Evolutionary conservation across 2,329 filamentous ascomycete genomes (phyloP), one percentile per base, ranked within the genome.

Genomic region (Penicillium concentricum): DNA sequence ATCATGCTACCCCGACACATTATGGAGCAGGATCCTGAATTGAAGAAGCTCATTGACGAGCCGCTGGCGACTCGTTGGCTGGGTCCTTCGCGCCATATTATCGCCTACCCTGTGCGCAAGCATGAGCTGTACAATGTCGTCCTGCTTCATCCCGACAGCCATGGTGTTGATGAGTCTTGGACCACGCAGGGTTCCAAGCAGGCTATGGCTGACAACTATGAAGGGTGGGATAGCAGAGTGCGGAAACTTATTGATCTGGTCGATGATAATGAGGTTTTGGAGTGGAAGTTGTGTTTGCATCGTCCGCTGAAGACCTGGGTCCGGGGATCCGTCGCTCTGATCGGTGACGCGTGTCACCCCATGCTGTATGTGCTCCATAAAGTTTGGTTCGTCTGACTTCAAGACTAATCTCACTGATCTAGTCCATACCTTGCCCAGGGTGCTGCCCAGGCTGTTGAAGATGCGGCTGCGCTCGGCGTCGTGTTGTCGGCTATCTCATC

Each of bases 11-110:
- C 82, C 1, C 84, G 89, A 13, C 81, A 84, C 30, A 80, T 87
- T 57, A 88, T 92, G 83, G 74, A 80, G 54, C 64, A 82, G 22
- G 88, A 92, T 63, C 82, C 87, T 0, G 87, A 90, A 61, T 78
- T 91, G 46, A 77, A 87, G 51, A 80, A 76, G n/a, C 80, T 92
- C 10, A 79, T 92, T 22, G 84, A 90, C 63, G 79, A 81, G 42
- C 83, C 91, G 66, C 79, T 82, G 47, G 88, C 88, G 3, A 87
- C 86, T 38, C 83, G 90, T 48, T 92, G 89, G 89, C 88, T 92
- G 50, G 89, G 89, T 32, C 85, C 86, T 68, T 84, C 84, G 64
- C 82, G 88, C 1, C 90, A 92, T 72, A 88, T 91, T 71, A 90
- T 92, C 64, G 88, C 88, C 0, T 93, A 92, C 70, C 86, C 89